phyloP scores from a whole-genome alignment of 208 protist genomes.

The Zelonia costaricensis region DNA sequence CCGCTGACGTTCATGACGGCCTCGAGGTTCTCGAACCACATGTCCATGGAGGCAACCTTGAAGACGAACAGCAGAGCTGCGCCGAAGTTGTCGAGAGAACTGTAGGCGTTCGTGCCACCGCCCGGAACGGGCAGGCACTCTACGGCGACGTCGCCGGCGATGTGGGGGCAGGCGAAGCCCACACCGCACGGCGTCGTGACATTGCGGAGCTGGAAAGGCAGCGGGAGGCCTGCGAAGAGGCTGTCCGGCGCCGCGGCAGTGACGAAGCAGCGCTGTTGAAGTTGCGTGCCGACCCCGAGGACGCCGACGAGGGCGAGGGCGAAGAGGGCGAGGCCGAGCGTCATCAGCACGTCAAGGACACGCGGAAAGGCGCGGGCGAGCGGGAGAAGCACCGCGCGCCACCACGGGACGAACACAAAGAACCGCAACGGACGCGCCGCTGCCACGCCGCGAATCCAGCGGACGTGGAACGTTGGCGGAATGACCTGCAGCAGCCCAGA shows the following conservation, averaged over 20 bases:
- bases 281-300: constrained; percentile 19
- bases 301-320: constrained; percentile 41
- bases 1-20: constrained; percentile 43
- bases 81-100: constrained; percentile 39
- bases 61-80: constrained; percentile 38
- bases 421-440: constrained; percentile 52
- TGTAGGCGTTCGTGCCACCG: constrained; percentile 12
- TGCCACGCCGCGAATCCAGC: constrained; percentile 48
- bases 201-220: constrained; percentile 22
- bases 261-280: constrained; percentile 42
- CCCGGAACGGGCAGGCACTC: constrained; percentile 10
- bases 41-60: constrained; percentile 42
- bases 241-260: not conserved
- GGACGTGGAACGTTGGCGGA: constrained; percentile 35
- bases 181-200: constrained; percentile 12
- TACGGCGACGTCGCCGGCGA: constrained; percentile 14
- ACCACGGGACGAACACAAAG: constrained; percentile 21
- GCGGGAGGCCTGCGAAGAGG: constrained; percentile 2
- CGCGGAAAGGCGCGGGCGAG: constrained; percentile 27
- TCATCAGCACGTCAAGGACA: constrained; percentile 33
- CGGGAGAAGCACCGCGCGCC: constrained; percentile 25
- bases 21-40: constrained; percentile 49
- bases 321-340: constrained; percentile 27
- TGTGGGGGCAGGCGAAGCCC: constrained; percentile 7
- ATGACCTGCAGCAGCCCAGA: constrained; percentile 51